Conservation (phyloP, 208 protist genomes). For the Acanthamoeba triangularis region DNA sequence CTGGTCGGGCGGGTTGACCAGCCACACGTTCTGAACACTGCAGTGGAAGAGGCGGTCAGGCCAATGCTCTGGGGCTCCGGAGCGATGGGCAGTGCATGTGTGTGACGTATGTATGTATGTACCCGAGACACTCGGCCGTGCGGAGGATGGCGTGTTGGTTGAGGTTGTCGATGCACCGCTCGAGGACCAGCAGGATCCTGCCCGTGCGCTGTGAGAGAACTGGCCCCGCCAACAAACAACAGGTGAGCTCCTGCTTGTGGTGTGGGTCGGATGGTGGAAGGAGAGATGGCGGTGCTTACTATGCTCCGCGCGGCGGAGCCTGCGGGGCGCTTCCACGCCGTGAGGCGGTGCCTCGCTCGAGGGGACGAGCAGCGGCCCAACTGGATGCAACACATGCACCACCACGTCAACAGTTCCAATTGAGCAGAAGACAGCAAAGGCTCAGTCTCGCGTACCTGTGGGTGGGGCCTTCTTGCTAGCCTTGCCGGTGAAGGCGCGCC, state of each 20-base stretch:
- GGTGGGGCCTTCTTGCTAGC: not conserved
- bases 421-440: not conserved
- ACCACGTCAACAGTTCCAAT: not conserved
- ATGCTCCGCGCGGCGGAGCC: slow-evolving; percentile 38
- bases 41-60: not conserved
- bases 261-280: not conserved
- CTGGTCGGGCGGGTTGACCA: slow-evolving; percentile 22
- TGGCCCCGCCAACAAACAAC: not conserved
- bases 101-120: not conserved
- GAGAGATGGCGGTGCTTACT: not conserved
- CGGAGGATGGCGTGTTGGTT: slow-evolving; percentile 81
- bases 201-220: slow-evolving; percentile 77
- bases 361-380: not conserved
- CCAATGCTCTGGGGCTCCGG: too few species aligned
- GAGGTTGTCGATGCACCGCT: slow-evolving; percentile 79
- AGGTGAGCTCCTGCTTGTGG: not conserved
- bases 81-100: not conserved
- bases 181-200: slow-evolving; percentile 79
- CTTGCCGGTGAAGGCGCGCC: slow-evolving; percentile 46
- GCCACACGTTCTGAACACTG: slow-evolving; percentile 59
- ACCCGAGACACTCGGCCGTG: slow-evolving; percentile 79
- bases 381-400: not conserved
- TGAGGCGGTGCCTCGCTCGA: not conserved
- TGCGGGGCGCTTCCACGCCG: not conserved
- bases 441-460: not conserved